These are phyloP conservation scores for Hypocreales sp. DNA, from an alignment of 2,329 filamentous ascomycete genomes.

Conservation along the genomic window DNA sequence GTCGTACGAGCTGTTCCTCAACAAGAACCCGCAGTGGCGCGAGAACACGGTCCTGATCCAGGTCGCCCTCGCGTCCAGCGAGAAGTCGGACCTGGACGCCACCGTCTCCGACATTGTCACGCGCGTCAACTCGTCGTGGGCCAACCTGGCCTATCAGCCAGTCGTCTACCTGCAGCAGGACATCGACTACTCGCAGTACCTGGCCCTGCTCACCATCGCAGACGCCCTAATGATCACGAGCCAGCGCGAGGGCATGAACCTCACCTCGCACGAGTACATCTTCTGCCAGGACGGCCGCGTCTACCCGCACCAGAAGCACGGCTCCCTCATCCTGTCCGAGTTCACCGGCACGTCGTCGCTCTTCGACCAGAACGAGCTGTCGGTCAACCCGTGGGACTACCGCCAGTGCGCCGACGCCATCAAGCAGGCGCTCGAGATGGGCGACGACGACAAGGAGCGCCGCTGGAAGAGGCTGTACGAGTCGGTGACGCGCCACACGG, in stretches of 20 bases:
- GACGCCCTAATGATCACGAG: conserved; percentile 91
- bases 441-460: conserved; percentile 51
- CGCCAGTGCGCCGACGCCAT: conserved; percentile 77
- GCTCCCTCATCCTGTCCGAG: conserved; percentile 82
- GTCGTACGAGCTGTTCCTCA: conserved; percentile 84
- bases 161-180: conserved; percentile 92
- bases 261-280: conserved; percentile 88
- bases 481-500: conserved; percentile 67
- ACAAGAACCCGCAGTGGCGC: conserved; percentile 81
- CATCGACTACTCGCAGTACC: conserved; percentile 80
- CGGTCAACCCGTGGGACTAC: conserved; percentile 94
- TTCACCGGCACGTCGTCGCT: conserved; percentile 86
- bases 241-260: conserved; percentile 91
- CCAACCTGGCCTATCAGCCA: conserved; percentile 81
- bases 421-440: conserved; percentile 69
- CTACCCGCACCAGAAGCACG: conserved; percentile 58
- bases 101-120: conserved; percentile 89
- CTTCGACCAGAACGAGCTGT: conserved; percentile 64
- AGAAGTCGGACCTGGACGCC: conserved; percentile 75
- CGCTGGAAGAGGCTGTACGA: conserved; percentile 63
- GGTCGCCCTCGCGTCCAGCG: conserved; percentile 79
- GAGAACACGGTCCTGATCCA: conserved; percentile 85
- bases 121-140: conserved; percentile 81
- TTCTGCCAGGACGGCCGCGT: conserved; percentile 78
- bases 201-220: conserved; percentile 79